Percentiles rank a stretch among this genome's conserved stretches.
Evolutionary conservation across 176 grass and related monocot species (phyloP).

Genomic region (Triticum urartu): DNA sequence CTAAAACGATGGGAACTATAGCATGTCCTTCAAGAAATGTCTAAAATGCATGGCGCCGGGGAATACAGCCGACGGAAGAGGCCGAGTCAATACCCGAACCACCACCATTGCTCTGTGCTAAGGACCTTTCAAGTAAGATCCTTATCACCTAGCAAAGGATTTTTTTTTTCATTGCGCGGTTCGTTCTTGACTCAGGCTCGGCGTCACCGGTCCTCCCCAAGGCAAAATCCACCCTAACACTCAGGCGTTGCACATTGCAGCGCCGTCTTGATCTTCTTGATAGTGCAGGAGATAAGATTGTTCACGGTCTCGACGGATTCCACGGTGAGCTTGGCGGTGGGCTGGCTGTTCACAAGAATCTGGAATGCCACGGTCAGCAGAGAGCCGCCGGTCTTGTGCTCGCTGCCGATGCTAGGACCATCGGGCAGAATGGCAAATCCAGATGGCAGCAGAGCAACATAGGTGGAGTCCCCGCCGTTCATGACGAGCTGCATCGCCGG

Average conservation of each 20-base stretch:
- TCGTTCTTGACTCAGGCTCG: conserved; percentile 97
- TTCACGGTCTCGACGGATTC: conserved; percentile 93
- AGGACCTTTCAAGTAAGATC: conserved; percentile 32
- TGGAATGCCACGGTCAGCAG: conserved; percentile 93
- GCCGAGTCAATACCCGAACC: conserved; percentile 99
- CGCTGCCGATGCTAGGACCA: conserved; percentile 29
- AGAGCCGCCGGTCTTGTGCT: conserved; percentile 43
- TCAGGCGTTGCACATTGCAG: conserved; percentile 54
- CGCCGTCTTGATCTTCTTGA: conserved; percentile 90
- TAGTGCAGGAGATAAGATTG: conserved; percentile 91
- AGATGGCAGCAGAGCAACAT: conserved; percentile 83
- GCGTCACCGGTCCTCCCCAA: background rate
- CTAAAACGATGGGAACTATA: conserved; percentile 23
- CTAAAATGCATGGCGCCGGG: conserved; percentile 33
- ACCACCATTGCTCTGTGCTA: conserved; percentile 90
- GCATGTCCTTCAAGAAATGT: conserved; percentile 21
- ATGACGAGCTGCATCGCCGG: conserved; percentile 98
- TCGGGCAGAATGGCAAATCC: conserved; percentile 93
- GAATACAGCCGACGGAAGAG: conserved; percentile 6
- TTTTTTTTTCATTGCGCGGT: conserved; percentile 60
- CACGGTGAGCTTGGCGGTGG: conserved; percentile 79
- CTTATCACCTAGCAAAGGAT: conserved; percentile 96
- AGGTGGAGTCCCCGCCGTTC: conserved; percentile 92
- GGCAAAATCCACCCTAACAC: background rate
- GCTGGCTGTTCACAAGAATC: conserved; percentile 98